phyloP scores from a whole-genome alignment of 305 asterid species.

The Fraxinus floribunda region DNA sequence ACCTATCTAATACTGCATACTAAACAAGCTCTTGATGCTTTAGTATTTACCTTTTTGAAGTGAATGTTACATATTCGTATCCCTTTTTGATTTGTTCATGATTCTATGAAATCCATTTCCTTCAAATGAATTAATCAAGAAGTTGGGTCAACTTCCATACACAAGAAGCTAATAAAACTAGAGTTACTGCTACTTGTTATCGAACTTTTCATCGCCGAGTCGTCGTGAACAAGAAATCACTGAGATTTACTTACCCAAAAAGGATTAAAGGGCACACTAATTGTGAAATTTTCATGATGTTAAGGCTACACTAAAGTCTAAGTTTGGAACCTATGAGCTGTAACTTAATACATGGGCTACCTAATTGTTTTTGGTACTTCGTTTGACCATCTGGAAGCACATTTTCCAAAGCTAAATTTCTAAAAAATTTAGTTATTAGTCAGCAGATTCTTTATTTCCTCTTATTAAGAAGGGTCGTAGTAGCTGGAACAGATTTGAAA shows the following conservation, averaged over 20 bases:
- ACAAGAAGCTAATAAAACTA: not conserved
- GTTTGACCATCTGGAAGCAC: constrained; percentile 24
- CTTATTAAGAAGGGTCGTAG: not conserved
- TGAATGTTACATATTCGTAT: not conserved
- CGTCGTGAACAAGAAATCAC: not conserved
- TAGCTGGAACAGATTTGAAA: constrained; percentile 13
- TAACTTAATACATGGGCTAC: constrained; percentile 8
- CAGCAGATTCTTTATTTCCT: constrained; percentile 23
- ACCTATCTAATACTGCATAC: not conserved
- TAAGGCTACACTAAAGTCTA: not conserved
- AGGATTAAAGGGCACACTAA: not conserved
- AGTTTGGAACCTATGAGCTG: constrained; percentile 8
- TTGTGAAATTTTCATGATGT: not conserved
- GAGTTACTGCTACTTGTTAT: not conserved
- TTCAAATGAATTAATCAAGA: not conserved
- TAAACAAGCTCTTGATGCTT: not conserved
- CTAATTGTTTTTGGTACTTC: constrained; percentile 10
- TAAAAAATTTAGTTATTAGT: not conserved
- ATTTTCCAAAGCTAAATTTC: constrained; percentile 19
- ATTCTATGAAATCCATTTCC: not conserved
- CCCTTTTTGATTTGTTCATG: not conserved
- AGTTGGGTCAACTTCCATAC: not conserved
- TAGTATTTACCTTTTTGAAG: not conserved
- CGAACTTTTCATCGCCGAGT: not conserved
- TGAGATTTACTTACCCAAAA: not conserved